Base-by-base conservation (phyloP, 768 basidiomycete species). In the Lentinula lateritia region DNA sequence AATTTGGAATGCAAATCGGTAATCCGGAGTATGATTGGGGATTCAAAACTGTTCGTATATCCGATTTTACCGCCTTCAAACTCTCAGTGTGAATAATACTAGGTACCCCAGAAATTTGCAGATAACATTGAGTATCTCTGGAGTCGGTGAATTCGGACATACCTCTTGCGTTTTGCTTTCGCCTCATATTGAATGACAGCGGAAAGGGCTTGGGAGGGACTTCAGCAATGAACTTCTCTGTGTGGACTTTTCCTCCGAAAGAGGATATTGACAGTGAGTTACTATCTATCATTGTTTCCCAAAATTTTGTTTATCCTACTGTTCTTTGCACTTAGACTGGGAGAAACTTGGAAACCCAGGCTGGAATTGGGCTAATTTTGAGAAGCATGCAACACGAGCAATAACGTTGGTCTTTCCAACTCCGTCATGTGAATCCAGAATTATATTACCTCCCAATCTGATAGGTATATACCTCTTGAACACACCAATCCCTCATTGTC, bases 311-410 rank as follows among this genome's bases (percentile, higher is more conserved):
- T 35, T 32, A 16, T 43, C 52, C 7, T 13, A 38, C 57, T 50
- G 13, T 6, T 74, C 73, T 50, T 60, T 72, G 23, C 70, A 74
- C 56, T 50, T 50, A 65, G 64, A 63, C 6, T 71, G 78, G 52
- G 82, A 83, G 65, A 71, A 72, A 56, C 71, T 85, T n/a, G 83
- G 83, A 6, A 84, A 84, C 61, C 72, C 74, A 0, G 83, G 82
- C 5, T 85, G 83, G 83, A 83, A 82, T 64, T 84, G 80, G 80
- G 66, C 72, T 0, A 73, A 76, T 18, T 78, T 74, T 57, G 58
- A 70, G 7, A 74, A 76, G 52, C 78, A 78, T 62, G 73, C 71
- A 5, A 70, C 69, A 61, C 75, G 72, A 56, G 66, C 71, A 7
- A 76, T 77, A 64, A 77, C 65, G 79, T 81, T 34, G 28, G 72